Conservation (phyloP, 2,329 filamentous ascomycete genomes). For the Fusarium nodosum region DNA sequence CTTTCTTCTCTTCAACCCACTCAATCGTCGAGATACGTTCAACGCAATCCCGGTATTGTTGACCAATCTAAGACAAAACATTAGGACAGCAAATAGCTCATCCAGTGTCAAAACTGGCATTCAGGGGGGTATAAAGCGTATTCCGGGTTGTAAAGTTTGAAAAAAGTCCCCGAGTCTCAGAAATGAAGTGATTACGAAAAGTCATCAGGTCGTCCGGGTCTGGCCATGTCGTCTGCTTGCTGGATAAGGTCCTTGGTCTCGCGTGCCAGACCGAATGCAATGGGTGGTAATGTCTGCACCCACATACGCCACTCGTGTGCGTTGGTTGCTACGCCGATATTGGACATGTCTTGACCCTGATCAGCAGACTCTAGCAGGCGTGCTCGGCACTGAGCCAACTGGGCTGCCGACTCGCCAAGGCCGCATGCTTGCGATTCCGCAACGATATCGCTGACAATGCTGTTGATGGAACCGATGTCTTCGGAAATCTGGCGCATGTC, state of each 20-base stretch:
- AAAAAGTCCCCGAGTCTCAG: constrained; percentile 32
- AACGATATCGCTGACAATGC: constrained; percentile 78
- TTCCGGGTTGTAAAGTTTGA: constrained; percentile 21
- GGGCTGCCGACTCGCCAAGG: constrained; percentile 65
- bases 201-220: constrained; percentile 57
- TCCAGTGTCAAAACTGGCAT: constrained; percentile 35
- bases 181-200: constrained; percentile 58
- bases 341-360: constrained; percentile 71
- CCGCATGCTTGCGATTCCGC: constrained; percentile 72
- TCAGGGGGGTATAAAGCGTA: constrained; percentile 44
- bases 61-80: constrained; percentile 38
- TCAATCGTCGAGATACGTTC: constrained; percentile 29
- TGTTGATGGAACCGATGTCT: constrained; percentile 79
- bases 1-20: constrained; percentile 31
- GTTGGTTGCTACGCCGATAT: constrained; percentile 61
- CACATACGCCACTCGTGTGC: constrained; percentile 72
- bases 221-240: constrained; percentile 57
- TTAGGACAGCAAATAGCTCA: constrained; percentile 25
- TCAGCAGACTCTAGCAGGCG: constrained; percentile 74
- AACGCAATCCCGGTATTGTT: constrained; percentile 27
- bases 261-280: constrained; percentile 88
- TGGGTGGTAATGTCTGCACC: constrained; percentile 80
- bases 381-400: constrained; percentile 73
- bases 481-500: constrained; percentile 73
- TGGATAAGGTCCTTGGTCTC: constrained; percentile 80